Base-by-base conservation (phyloP, 1,284 basidiomycete species). In the Tilletia walkeri region DNA sequence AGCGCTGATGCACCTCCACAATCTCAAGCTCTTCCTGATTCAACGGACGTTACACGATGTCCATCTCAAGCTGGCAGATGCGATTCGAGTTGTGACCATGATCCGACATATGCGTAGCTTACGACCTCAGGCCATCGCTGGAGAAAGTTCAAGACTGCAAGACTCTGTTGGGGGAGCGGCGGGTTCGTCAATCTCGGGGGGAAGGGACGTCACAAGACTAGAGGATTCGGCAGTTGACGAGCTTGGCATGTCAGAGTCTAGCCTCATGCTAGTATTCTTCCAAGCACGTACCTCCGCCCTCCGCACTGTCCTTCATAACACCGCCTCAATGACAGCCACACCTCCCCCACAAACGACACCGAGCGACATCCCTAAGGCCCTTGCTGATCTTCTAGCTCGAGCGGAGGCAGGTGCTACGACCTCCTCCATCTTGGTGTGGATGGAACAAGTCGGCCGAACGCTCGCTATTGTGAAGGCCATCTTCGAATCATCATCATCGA, bases 251-350 rank as follows among this genome's bases (percentile, higher is more conserved):
- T 63, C 59, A 6, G 59, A 63, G 36, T 63, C 59, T 7, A 34
- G 39, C 18, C 59, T 63, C 34, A 63, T 63, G 59, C 59, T 63
- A 16, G 59, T 36, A 16, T 63, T 63, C 59, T 63, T 63, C 59
- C 59, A 63, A 18, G 59, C 59, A 18, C 59, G 59, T 5, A 63
- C 38, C 34, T 38, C 59, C 34, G 59, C 38, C 1, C 59, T 63
- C 7, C 59, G 59, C n/a, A 38, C 7, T 14, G 12, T 63, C 36
- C 59, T 63, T 14, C 14, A 20, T 36, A 38, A 36, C 59, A 7
- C 59, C 59, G 14, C 16, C 39, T 18, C 7, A 34, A 14, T n/a
- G 12, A n/a, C 38, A 10, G 34, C 10, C 50, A 10, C 30, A 2
- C 4, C 54, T 30, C 4, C 34, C 20, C 20, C 16, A 30, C 34